phyloP scores from a whole-genome alignment of 2,329 filamentous ascomycete species.

The Cadophora gregata region DNA sequence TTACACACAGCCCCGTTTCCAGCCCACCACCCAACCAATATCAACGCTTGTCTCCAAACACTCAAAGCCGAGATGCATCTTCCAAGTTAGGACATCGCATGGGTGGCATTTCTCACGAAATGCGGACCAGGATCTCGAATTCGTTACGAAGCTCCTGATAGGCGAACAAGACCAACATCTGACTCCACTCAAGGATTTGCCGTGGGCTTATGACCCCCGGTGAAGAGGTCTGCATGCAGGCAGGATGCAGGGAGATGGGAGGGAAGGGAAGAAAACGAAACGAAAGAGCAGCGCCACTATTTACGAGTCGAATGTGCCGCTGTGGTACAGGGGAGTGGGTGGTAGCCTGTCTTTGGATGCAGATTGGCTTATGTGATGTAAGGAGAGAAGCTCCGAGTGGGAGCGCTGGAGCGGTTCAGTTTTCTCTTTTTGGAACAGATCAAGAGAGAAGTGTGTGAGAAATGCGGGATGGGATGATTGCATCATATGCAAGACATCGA shows the following conservation, averaged over 20 bases:
- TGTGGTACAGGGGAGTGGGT: neutral
- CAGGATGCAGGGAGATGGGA: neutral
- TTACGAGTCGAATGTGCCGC: neutral
- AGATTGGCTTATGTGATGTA: neutral
- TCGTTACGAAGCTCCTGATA: neutral
- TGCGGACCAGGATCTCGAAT: neutral
- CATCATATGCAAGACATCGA: slow-evolving; percentile 11
- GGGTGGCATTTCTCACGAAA: neutral
- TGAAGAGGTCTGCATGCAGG: slow-evolving; percentile 7
- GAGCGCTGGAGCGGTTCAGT: neutral
- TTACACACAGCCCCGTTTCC: neutral
- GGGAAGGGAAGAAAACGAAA: neutral
- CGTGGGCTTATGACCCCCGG: neutral
- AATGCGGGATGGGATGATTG: slow-evolving; percentile 2
- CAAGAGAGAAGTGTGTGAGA: neutral
- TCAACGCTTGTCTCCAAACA: neutral
- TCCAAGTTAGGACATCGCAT: neutral
- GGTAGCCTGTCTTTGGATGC: neutral
- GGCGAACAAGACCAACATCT: neutral
- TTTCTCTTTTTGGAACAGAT: neutral
- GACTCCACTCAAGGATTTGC: neutral
- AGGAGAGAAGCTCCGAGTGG: neutral
- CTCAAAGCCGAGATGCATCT: neutral
- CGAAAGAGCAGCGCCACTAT: neutral
- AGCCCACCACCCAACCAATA: neutral